phyloP scores from a whole-genome alignment of 2,329 filamentous ascomycete genomes.

The Diaporthe longicolla region DNA sequence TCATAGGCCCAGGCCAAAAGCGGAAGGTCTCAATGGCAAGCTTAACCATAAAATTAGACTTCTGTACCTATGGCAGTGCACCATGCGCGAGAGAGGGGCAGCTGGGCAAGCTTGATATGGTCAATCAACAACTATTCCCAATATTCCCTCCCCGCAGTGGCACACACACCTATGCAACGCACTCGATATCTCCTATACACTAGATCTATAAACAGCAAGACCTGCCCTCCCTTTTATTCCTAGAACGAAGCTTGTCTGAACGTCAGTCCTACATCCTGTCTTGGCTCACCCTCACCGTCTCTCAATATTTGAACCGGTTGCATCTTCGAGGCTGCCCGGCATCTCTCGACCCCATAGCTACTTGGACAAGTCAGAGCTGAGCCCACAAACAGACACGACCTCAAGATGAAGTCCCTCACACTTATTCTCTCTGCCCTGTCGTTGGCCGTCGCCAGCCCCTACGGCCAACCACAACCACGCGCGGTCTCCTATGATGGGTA shows the following conservation, averaged over 20 bases:
- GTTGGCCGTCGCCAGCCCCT: slow-evolving; percentile 13
- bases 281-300: not conserved
- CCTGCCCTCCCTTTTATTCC: not conserved
- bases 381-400: too few species aligned
- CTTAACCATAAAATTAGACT: slow-evolving; percentile 18
- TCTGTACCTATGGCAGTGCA: not conserved
- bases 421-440: not conserved
- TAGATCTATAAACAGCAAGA: slow-evolving; percentile 6
- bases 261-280: not conserved
- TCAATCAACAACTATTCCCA: not conserved
- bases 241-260: slow-evolving; percentile 18
- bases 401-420: slow-evolving; percentile 13
- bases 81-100: not conserved
- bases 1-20: not conserved
- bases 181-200: not conserved
- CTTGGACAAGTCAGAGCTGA: not conserved
- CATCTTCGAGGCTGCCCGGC: slow-evolving; percentile 2
- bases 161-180: not conserved
- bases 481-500: slow-evolving; percentile 58
- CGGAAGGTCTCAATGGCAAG: slow-evolving; percentile 17
- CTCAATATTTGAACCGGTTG: not conserved
- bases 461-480: slow-evolving; percentile 13
- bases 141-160: not conserved
- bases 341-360: not conserved
- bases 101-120: slow-evolving; percentile 6